Percentiles rank a stretch among this genome's conserved stretches.
Conservation (phyloP, 75 land plant species). For the Isoetes taiwanensis region DNA sequence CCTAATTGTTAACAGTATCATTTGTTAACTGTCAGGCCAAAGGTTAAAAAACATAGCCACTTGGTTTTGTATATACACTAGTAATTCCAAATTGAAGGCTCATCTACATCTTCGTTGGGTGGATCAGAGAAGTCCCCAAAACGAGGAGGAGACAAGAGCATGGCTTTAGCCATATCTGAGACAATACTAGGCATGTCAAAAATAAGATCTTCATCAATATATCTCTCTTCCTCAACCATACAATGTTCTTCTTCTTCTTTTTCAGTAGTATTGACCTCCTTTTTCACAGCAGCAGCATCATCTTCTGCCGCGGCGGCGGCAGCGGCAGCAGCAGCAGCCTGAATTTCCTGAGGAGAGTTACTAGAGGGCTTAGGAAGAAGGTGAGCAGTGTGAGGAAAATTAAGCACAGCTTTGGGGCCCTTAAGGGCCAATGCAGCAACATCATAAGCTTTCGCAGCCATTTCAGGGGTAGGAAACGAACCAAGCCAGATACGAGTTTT, state of each 20-base stretch:
- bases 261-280: too few relatives aligned
- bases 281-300: too few relatives aligned
- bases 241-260: too few relatives aligned
- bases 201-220: conserved; percentile 2
- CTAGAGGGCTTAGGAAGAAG: conserved; percentile 3
- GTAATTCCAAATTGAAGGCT: conserved; percentile 4
- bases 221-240: too few relatives aligned
- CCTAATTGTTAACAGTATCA: too few relatives aligned
- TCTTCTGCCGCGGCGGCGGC: too few relatives aligned
- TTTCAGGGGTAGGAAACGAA: conserved; percentile 13
- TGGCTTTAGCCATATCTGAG: conserved; percentile 1
- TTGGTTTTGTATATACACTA: too few relatives aligned
- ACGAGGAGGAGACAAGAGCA: background rate
- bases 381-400: conserved; percentile 5
- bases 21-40: too few relatives aligned
- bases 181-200: background rate
- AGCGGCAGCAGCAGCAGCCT: conserved; percentile 13
- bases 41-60: too few relatives aligned
- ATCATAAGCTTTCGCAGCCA: conserved; percentile 14
- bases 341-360: conserved; percentile 3
- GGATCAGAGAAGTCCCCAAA: background rate
- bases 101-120: background rate
- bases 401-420: conserved; percentile 9
- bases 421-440: conserved; percentile 9
- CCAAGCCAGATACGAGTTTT: conserved; percentile 15